These are phyloP conservation scores for Ophiocordyceps camponoti-saundersi DNA, from an alignment of 2,329 filamentous ascomycete genomes.

Conservation along the genomic window DNA sequence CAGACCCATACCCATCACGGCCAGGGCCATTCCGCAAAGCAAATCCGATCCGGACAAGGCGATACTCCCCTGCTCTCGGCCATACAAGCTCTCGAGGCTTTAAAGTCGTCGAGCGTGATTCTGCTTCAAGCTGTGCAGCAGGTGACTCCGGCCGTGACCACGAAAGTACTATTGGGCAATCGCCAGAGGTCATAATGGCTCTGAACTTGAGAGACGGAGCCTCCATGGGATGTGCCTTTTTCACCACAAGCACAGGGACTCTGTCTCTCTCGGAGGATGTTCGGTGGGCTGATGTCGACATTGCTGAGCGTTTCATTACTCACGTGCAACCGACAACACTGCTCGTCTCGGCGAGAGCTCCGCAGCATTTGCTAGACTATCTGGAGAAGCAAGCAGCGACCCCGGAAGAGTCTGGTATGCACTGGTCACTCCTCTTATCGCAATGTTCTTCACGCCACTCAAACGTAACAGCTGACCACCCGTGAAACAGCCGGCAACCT, in stretches of 20 bases:
- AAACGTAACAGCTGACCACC: not conserved
- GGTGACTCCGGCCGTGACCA: not conserved
- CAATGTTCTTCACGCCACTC: not conserved
- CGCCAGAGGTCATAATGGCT: conserved; percentile 56
- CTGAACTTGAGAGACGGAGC: conserved; percentile 56
- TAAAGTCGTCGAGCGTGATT: not conserved
- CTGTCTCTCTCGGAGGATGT: conserved; percentile 67
- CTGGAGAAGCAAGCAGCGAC: conserved; percentile 9
- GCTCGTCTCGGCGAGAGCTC: conserved; percentile 30
- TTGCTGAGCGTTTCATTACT: conserved; percentile 43
- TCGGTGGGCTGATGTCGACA: conserved; percentile 47
- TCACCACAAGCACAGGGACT: conserved; percentile 50
- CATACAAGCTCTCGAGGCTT: not conserved
- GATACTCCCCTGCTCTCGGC: not conserved
- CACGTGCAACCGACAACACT: conserved; percentile 38
- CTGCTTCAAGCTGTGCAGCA: not conserved
- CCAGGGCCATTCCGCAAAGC: not conserved
- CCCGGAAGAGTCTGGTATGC: not conserved
- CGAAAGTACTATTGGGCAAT: not conserved
- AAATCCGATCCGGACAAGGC: not conserved
- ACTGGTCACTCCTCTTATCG: not conserved
- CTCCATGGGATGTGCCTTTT: conserved; percentile 72
- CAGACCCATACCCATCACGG: not conserved
- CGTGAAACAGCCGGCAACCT: not conserved
- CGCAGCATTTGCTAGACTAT: conserved; percentile 18